Evolutionary conservation across 2,329 filamentous ascomycete genomes (phyloP), one percentile per base, ranked within the genome.

Genomic region (Achaetomium macrosporum): DNA sequence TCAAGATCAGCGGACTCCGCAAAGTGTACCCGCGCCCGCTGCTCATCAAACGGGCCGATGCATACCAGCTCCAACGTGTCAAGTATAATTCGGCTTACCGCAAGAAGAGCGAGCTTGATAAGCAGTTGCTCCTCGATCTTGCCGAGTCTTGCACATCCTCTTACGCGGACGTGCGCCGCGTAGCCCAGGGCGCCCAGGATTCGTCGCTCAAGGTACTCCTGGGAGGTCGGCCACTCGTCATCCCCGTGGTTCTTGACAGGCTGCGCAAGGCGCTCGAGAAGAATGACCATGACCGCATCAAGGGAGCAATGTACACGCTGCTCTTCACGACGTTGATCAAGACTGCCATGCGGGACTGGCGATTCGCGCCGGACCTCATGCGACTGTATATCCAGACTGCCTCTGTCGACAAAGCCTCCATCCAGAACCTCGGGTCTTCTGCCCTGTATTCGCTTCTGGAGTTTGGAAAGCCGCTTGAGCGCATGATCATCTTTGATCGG

Each of bases 121-220:
- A 90, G 68, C 79, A 77, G 13, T 73, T 99, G 12, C 75, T 99
- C 1, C 76, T 95, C 15, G 91, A 99, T 66, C 77, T 99, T 36
- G 90, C 91, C 5, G 82, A 95, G 61, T 96, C 92, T 0, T 90
- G 88, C 58, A 84, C 95, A 2, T 97, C 92, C 0, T 74, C 89
- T 5, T 99, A 99, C 66, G 93, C 93, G 0, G 93, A 99, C 66
- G 93, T 97, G 47, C 87, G 95, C n/a, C 82, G 91, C 31, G 91
- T 91, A 49, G 93, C 93, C 2, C 93, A 99, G 68, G 87, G 85
- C 56, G 90, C 93, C 0, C 87, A 90, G 52, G 95, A 99, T 68
- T 95, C 93, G 0, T 93, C 93, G 0, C 79, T 97, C 31, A 96
- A 96, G 72, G 87, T 88, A 29, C 79, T 99, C 12, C 87, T 95